Base-by-base conservation (phyloP, 495 filamentous ascomycete species). In the Chaetomium tenue region DNA sequence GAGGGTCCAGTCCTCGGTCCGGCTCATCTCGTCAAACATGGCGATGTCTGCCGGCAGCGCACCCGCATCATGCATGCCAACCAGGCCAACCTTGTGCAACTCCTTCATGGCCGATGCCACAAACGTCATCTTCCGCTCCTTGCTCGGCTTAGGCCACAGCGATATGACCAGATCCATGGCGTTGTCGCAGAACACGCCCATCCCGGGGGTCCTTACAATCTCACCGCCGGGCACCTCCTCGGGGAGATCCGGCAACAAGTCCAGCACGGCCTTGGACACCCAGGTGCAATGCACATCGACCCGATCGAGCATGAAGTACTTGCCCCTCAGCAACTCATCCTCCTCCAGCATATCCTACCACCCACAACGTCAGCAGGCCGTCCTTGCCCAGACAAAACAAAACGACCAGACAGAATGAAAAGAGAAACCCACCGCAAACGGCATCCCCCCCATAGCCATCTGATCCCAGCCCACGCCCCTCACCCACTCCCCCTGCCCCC, bases 131-230 rank as follows among this genome's bases (percentile, higher is more conserved):
- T 83, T 87, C 61, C 78, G 76, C 16, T 74, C 75, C 5, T 65
- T 67, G 48, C 76, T 75, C 1, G 84, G 85, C 59, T 78, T 79
- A 2, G 84, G 84, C 78, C 83, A 87, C 16, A 83, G 58, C 12
- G 74, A 70, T 52, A 75, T 73, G 20, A 87, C 79, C 25, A 87
- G 73, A 58, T 87, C 85, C 79, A 88, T 87, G 2, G 86, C 85
- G 70, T 88, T 88, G 69, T 89, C 86, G 67, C 87, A 89, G 69
- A 88, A 88, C 12, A 89, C 86, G n/a, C 87, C 86, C 68, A 75
- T 77, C 1, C 85, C 84, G 0, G 86, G 86, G 5, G 77, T 69
- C 18, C 77, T 75, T 12, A 85, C 71, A 20, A 88, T 78, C 51
- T 87, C 82, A 0, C 87, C 87, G 1, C 87, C 86, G 1, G 85